Percentiles rank a stretch among this genome's conserved stretches.
These are phyloP conservation scores for Cucurbita argyrosperma DNA, from an alignment of 306 rosid species.

Conservation along the genomic window DNA sequence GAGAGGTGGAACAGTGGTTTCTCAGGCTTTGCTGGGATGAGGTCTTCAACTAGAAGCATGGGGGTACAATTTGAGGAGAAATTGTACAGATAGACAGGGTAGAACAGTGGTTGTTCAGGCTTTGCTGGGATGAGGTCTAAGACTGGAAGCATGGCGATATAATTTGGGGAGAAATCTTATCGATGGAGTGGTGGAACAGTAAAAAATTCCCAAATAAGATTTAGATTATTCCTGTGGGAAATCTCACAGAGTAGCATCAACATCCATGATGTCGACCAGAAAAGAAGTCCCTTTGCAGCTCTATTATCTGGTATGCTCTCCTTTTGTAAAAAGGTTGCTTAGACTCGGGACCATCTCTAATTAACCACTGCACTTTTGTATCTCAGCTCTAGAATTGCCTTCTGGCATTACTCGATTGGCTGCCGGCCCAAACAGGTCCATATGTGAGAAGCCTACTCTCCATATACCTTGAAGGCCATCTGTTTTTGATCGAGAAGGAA, in stretches of 20 bases:
- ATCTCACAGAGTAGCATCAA: neutral
- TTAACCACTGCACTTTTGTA: neutral
- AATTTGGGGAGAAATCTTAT: neutral
- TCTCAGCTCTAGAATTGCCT: neutral
- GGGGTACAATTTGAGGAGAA: too few relatives aligned
- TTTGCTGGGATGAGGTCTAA: neutral
- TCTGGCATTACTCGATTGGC: neutral
- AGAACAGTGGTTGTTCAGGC: neutral
- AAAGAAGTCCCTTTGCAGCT: neutral
- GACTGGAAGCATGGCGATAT: neutral
- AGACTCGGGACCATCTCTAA: neutral
- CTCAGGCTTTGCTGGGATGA: too few relatives aligned
- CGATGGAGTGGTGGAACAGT: neutral
- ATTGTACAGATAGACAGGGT: too few relatives aligned
- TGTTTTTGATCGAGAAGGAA: neutral
- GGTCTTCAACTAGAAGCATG: too few relatives aligned
- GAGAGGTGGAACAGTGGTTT: neutral
- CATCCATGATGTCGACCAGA: neutral
- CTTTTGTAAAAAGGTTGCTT: neutral
- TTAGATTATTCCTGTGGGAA: neutral
- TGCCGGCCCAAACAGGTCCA: neutral
- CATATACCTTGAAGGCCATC: neutral
- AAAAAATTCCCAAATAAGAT: neutral
- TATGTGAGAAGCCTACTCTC: neutral
- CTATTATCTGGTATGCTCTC: neutral